These are phyloP conservation scores for Blastobotrys petasosporus DNA, from an alignment of 1,139 yeast species.

Conservation along the genomic window DNA sequence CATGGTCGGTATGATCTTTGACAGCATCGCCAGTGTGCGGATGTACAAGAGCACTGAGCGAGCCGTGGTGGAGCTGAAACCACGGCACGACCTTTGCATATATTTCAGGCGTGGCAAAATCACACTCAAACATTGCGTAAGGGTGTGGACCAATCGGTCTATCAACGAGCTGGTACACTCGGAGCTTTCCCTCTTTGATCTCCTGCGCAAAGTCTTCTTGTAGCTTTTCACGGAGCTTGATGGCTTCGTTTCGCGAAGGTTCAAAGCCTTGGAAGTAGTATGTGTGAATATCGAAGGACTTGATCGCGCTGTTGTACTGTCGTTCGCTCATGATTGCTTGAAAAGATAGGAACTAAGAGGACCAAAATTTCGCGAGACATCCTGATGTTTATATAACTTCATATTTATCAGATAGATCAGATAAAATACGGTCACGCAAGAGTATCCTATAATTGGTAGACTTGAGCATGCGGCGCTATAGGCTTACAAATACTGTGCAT, in stretches of 20 bases:
- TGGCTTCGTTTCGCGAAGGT: conserved; percentile 37
- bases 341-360: not conserved
- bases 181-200: conserved; percentile 39
- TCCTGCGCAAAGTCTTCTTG: conserved; percentile 43
- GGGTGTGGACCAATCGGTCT: conserved; percentile 57
- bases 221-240: conserved; percentile 40
- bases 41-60: conserved; percentile 48
- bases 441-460: too few relatives aligned
- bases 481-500: too few relatives aligned
- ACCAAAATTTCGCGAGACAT: not conserved
- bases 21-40: conserved; percentile 42
- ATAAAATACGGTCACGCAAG: too few relatives aligned
- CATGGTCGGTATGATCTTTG: conserved; percentile 47
- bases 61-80: conserved; percentile 49
- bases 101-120: conserved; percentile 33
- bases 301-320: conserved; percentile 15
- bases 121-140: conserved; percentile 39
- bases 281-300: conserved; percentile 47
- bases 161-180: conserved; percentile 46
- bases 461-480: too few relatives aligned
- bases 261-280: conserved; percentile 44
- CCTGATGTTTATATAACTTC: too few relatives aligned
- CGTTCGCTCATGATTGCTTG: not conserved
- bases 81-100: conserved; percentile 34
- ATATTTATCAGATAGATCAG: too few relatives aligned